phyloP scores from a whole-genome alignment of 768 basidiomycete genomes.

The Kwoniella europaea region DNA sequence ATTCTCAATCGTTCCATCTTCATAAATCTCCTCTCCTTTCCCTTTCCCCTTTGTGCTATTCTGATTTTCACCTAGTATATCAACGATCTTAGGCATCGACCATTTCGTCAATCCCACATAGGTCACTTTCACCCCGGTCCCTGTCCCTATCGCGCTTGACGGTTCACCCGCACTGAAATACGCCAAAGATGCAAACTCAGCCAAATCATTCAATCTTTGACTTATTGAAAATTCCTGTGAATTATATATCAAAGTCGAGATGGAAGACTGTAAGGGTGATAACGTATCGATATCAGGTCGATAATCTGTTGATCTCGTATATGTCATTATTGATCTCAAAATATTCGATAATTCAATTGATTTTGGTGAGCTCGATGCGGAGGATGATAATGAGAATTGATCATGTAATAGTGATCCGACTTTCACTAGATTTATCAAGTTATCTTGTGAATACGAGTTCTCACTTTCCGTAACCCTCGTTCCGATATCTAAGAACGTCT shows the following conservation, averaged over 20 bases:
- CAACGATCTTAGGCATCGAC: slow-evolving; percentile 79
- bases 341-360: slow-evolving; percentile 72
- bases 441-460: slow-evolving; percentile 78
- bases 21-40: slow-evolving; percentile 67
- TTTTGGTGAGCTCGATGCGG: slow-evolving; percentile 63
- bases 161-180: slow-evolving; percentile 73
- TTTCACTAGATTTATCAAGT: slow-evolving; percentile 78
- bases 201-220: slow-evolving; percentile 77
- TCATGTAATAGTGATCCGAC: slow-evolving; percentile 66
- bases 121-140: slow-evolving; percentile 66
- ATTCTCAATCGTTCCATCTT: slow-evolving; percentile 82
- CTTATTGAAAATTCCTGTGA: slow-evolving; percentile 73
- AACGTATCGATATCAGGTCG: slow-evolving; percentile 83
- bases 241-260: slow-evolving; percentile 71
- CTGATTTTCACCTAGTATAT: slow-evolving; percentile 64
- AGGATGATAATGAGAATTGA: slow-evolving; percentile 57
- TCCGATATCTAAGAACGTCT: slow-evolving; percentile 71
- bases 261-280: slow-evolving; percentile 65
- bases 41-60: slow-evolving; percentile 65
- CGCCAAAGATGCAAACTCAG: slow-evolving; percentile 83
- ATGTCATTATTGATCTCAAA: slow-evolving; percentile 75
- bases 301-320: slow-evolving; percentile 81
- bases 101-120: slow-evolving; percentile 90
- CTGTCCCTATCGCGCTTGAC: slow-evolving; percentile 59
- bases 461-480: slow-evolving; percentile 32